A percentile compares a stretch with the other conserved stretches of the same genome.
phyloP scores from a whole-genome alignment of 1,139 yeast species.

The Taphrina deformans region DNA sequence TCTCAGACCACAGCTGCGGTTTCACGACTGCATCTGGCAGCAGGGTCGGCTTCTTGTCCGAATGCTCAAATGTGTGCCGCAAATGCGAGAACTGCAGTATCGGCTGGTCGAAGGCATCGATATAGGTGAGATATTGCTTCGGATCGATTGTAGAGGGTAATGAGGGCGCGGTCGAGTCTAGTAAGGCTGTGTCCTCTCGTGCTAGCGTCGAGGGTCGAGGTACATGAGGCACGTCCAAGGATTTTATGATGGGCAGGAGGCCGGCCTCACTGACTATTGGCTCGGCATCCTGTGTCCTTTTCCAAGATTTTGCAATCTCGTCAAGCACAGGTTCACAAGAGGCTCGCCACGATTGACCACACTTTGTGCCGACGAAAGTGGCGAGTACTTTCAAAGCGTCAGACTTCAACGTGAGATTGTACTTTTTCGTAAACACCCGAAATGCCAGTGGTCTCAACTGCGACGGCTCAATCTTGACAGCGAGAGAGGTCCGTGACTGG shows the following conservation, averaged over 20 bases:
- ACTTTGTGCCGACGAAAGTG: slow-evolving; percentile 66
- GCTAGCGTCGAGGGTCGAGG: slow-evolving; percentile 29
- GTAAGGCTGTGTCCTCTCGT: slow-evolving; percentile 22
- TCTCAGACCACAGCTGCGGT: slow-evolving; percentile 42
- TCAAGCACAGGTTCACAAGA: slow-evolving; percentile 70
- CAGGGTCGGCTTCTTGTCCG: slow-evolving; percentile 37
- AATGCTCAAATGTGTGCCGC: slow-evolving; percentile 62
- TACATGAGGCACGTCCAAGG: slow-evolving; percentile 32
- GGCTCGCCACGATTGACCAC: slow-evolving; percentile 84
- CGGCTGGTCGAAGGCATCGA: slow-evolving; percentile 68
- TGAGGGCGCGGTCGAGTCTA: slow-evolving; percentile 6
- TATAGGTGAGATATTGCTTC: slow-evolving; percentile 44
- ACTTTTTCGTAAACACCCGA: slow-evolving; percentile 82
- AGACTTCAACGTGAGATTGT: slow-evolving; percentile 84
- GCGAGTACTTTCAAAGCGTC: slow-evolving; percentile 76
- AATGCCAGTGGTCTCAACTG: slow-evolving; percentile 89
- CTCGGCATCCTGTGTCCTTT: slow-evolving; percentile 42
- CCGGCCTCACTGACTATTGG: slow-evolving; percentile 34
- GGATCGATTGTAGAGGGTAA: slow-evolving; percentile 13
- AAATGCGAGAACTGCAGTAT: slow-evolving; percentile 61
- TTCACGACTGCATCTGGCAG: slow-evolving; percentile 40
- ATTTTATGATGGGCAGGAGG: slow-evolving; percentile 33
- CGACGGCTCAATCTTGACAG: slow-evolving; percentile 73
- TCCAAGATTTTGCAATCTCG: slow-evolving; percentile 79
- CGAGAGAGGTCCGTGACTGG: slow-evolving; percentile 48